Percentiles rank a stretch among this genome's conserved stretches.
Evolutionary conservation across 306 rosid genomes (phyloP).

Genomic region (Lathyrus tuberosus): DNA sequence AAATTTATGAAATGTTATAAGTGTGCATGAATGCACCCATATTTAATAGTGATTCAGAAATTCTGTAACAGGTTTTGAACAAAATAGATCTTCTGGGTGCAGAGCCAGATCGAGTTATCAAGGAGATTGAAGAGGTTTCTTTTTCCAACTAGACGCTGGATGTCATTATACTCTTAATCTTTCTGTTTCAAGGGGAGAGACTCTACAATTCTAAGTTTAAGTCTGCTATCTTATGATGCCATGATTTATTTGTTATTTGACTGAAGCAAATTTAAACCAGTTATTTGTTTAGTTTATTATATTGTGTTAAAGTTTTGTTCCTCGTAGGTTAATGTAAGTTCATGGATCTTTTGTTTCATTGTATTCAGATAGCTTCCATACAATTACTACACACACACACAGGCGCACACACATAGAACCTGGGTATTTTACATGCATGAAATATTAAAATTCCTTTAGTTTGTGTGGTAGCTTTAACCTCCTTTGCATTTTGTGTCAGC

Average conservation of each 20-base stretch:
- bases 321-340: slow-evolving; percentile 22
- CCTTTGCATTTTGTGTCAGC: slow-evolving; percentile 23
- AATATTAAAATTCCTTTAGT: slow-evolving; percentile 25
- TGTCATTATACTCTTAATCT: slow-evolving; percentile 27
- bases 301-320: too few species aligned
- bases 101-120: slow-evolving; percentile 78
- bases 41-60: slow-evolving; percentile 34
- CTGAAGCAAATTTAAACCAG: neutral
- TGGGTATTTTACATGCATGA: neutral
- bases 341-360: slow-evolving; percentile 25
- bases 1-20: slow-evolving; percentile 16
- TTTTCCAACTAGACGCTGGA: slow-evolving; percentile 33
- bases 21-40: neutral
- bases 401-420: neutral
- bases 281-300: too few species aligned
- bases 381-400: neutral
- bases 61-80: slow-evolving; percentile 74
- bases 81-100: slow-evolving; percentile 98
- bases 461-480: slow-evolving; percentile 1
- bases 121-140: slow-evolving; percentile 89
- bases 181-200: slow-evolving; percentile 32
- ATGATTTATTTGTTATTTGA: slow-evolving; percentile 17
- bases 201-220: slow-evolving; percentile 20
- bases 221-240: slow-evolving; percentile 13
- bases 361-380: too few species aligned